Base-by-base conservation (phyloP, 108 stramenopile genomes). In the Schizochytrium sp. region DNA sequence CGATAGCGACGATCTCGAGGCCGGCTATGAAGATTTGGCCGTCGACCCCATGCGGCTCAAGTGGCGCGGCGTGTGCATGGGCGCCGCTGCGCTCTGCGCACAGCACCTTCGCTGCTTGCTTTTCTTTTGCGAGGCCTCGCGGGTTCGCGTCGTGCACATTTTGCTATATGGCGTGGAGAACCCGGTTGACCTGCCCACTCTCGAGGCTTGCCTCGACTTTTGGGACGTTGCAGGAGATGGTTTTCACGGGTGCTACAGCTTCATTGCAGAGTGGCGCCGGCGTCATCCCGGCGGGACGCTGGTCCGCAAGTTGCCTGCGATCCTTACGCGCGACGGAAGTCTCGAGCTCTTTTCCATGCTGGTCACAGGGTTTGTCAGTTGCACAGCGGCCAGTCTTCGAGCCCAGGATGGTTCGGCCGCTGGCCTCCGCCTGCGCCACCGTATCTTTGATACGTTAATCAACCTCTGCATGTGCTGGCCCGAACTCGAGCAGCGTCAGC, bases 131-230 rank as follows among this genome's bases (percentile, higher is more conserved):
- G 76, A 53, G 4, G 51, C 45, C 6, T 53, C 45, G 12, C n/a
- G 51, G 25, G n/a, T 53, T 23, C 48, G 51, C 51, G 48, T 83
- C 5, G 45, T 83, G 19, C 76, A 53, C 3, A 83, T 83, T 25
- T 23, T 83, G 76, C 76, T 83, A 12, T 83, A 53, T 34, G 76
- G 76, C n/a, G 76, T 83, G 19, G 48, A 83, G 76, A 83, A 83
- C 51, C 76, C 76, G 25, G 51, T 83, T 4, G 76, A 83, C 51
- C 3, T 53, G 19, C 48, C 51, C 12, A 83, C 76, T 6, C 45
- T 53, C 12, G 76, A 83, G 23, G 76, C 76, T 23, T 83, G 76
- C 23, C 76, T 83, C 45, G 76, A 83, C 5, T 83, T 83, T 53
- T 83, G 76, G 76, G 76, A 83, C 51, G 76, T 53, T 0, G 76